Evolutionary conservation across 202 grass and related monocot species (phyloP).

Genomic region (Carex arenaria): DNA sequence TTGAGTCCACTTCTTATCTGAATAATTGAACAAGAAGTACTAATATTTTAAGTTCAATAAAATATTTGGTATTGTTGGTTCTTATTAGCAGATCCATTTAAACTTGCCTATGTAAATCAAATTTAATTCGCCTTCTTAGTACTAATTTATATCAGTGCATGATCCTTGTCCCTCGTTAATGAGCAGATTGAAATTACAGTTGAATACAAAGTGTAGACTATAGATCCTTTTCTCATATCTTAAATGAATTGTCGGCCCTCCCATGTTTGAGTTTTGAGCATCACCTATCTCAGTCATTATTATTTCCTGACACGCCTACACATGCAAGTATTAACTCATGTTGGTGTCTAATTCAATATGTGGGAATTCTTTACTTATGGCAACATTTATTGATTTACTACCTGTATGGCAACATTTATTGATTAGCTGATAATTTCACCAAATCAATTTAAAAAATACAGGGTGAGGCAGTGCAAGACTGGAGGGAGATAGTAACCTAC

Average conservation of each 20-base stretch:
- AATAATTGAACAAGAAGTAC: not conserved
- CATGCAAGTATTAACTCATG: not conserved
- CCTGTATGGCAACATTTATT: not conserved
- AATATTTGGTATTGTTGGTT: not conserved
- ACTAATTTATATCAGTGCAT: not conserved
- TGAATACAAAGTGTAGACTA: not conserved
- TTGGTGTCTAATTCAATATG: not conserved
- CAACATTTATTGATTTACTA: too few species aligned
- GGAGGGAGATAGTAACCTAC: conserved; percentile 86
- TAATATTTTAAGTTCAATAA: not conserved
- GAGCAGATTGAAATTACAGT: not conserved
- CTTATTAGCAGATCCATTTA: too few species aligned
- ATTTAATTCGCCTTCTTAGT: too few species aligned
- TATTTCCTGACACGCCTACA: not conserved
- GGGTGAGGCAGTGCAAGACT: conserved; percentile 82
- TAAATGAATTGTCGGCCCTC: not conserved
- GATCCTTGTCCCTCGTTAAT: too few species aligned
- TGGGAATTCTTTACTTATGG: not conserved
- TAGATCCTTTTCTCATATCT: not conserved
- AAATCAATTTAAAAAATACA: conserved; percentile 20
- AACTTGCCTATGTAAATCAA: too few species aligned
- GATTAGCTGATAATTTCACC: not conserved
- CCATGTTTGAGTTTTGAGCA: not conserved
- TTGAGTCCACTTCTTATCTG: not conserved
- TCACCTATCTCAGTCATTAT: not conserved